phyloP scores from a whole-genome alignment of 495 filamentous ascomycete genomes.

The Xylaria acuta region DNA sequence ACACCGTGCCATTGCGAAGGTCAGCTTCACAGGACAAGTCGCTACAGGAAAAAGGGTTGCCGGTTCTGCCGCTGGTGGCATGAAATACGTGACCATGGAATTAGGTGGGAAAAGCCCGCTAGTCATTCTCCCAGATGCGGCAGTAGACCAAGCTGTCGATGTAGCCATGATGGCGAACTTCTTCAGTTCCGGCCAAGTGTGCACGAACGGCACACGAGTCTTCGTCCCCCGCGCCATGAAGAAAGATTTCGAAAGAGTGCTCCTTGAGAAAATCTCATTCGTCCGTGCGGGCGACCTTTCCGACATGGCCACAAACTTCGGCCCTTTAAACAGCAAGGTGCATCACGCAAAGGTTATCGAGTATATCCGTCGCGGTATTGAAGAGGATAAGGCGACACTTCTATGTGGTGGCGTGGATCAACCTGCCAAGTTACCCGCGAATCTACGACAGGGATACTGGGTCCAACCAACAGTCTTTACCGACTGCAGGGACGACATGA shows the following conservation, averaged over 20 bases:
- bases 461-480: constrained; percentile 77
- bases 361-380: constrained; percentile 74
- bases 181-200: constrained; percentile 82
- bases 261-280: constrained; percentile 71
- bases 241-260: constrained; percentile 63
- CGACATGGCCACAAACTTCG: constrained; percentile 74
- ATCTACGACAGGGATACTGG: constrained; percentile 68
- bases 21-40: constrained; percentile 85
- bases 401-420: constrained; percentile 70
- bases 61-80: constrained; percentile 68
- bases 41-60: constrained; percentile 78
- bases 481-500: constrained; percentile 72
- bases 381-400: constrained; percentile 70
- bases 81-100: constrained; percentile 89
- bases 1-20: constrained; percentile 75
- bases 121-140: constrained; percentile 72
- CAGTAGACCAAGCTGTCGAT: constrained; percentile 75
- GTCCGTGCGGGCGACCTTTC: constrained; percentile 72
- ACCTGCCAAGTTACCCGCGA: constrained; percentile 53
- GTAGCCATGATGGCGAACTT: constrained; percentile 91
- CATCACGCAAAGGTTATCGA: constrained; percentile 73
- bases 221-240: constrained; percentile 72
- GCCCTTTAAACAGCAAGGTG: constrained; percentile 70
- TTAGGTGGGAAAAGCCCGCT: constrained; percentile 81
- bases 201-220: constrained; percentile 83